Conservation (phyloP, 805 yeast genomes). For the Starmerella floris region DNA sequence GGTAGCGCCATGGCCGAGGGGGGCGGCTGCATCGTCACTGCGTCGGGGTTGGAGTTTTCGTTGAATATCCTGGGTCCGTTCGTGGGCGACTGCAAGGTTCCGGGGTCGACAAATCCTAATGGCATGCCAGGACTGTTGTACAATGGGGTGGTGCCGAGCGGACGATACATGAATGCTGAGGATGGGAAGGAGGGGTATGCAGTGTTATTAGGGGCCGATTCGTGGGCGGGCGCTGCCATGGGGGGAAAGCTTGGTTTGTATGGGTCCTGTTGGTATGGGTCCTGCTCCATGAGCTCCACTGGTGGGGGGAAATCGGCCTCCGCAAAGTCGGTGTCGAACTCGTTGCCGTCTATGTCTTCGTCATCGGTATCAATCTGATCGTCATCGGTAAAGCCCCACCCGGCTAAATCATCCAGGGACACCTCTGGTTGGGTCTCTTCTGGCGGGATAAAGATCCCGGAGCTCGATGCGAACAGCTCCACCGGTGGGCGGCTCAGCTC, state of each 20-base stretch:
- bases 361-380: constrained; percentile 20
- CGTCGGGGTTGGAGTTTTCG: background rate
- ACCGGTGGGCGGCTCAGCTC: constrained; percentile 11
- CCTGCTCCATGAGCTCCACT: background rate
- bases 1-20: background rate
- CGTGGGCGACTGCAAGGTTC: background rate
- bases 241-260: background rate
- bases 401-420: constrained; percentile 12
- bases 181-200: background rate
- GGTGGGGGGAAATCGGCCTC: constrained; percentile 13
- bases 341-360: constrained; percentile 19
- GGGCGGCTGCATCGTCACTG: background rate
- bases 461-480: constrained; percentile 12
- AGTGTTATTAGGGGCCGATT: background rate
- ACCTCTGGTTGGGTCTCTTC: constrained; percentile 11
- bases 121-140: background rate
- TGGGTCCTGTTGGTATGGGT: no score
- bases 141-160: background rate
- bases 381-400: constrained; percentile 19
- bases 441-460: constrained; percentile 19
- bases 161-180: background rate
- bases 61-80: background rate
- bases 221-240: background rate
- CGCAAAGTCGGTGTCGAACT: constrained; percentile 16
- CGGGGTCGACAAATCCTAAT: background rate